phyloP scores from a whole-genome alignment of 352 stramenopile species.

The Aphanomyces invadans region DNA sequence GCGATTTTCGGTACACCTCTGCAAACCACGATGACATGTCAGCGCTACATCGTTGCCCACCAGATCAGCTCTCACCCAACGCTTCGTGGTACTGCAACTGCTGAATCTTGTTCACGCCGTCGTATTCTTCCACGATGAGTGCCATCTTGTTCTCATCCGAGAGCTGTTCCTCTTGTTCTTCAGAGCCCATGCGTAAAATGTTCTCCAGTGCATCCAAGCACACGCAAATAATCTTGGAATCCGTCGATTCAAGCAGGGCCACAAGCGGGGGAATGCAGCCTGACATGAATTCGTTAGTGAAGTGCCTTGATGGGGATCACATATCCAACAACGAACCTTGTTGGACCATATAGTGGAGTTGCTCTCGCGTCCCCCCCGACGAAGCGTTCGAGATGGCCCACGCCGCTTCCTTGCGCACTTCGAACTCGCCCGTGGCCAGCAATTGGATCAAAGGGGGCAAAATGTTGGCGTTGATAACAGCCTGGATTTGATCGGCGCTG shows the following conservation, averaged over 20 bases:
- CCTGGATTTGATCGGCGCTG: constrained; percentile 60
- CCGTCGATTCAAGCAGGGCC: constrained; percentile 87
- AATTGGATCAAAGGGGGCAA: constrained; percentile 60
- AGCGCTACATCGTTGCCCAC: too few species aligned
- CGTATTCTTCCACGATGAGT: constrained; percentile 92
- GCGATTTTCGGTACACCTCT: constrained; percentile 90
- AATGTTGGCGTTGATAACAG: constrained; percentile 68
- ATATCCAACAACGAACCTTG: constrained; percentile 50
- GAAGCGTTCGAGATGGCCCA: constrained; percentile 81
- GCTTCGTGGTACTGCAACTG: constrained; percentile 96
- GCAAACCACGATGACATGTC: constrained; percentile 12
- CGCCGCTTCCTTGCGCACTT: constrained; percentile 77
- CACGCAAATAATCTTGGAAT: constrained; percentile 96
- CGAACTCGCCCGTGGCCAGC: constrained; percentile 54
- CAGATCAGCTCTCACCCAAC: constrained; percentile 91
- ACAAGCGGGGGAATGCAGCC: constrained; percentile 96
- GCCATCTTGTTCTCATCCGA: constrained; percentile 92
- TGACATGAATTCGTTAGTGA: constrained; percentile 24
- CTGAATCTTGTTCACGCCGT: constrained; percentile 96
- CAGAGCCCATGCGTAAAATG: constrained; percentile 65
- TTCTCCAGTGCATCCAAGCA: constrained; percentile 97
- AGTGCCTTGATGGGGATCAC: not conserved
- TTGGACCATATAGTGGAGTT: constrained; percentile 96
- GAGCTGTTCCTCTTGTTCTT: constrained; percentile 80
- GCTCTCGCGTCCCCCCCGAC: constrained; percentile 69